phyloP scores from a whole-genome alignment of 768 basidiomycete genomes.

The Termitomyces sp. region DNA sequence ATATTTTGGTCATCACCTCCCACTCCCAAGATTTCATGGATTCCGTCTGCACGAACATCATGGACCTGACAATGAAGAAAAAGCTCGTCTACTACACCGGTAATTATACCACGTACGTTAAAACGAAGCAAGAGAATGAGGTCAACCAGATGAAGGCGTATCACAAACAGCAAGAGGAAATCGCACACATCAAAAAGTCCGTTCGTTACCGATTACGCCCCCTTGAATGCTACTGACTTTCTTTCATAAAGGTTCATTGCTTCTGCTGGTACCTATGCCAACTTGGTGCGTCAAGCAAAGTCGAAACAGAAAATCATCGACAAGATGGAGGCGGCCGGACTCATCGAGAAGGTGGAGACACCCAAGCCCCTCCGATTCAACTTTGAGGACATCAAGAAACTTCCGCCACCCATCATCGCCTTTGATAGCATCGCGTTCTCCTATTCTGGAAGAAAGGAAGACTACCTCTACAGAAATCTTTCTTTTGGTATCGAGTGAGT shows the following conservation, averaged over 20 bases:
- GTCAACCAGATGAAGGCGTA: constrained; percentile 99
- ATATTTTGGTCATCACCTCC: constrained; percentile 95
- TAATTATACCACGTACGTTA: constrained; percentile 96
- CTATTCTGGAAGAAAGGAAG: constrained; percentile 84
- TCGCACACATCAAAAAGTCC: constrained; percentile 96
- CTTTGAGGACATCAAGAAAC: constrained; percentile 90
- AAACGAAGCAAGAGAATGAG: constrained; percentile 96
- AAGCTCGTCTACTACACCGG: constrained; percentile 92
- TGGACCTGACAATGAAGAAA: constrained; percentile 92
- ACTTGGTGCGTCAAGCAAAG: constrained; percentile 97
- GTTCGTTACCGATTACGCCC: constrained; percentile 15
- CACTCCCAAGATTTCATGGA: constrained; percentile 99
- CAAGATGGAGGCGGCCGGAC: constrained; percentile 99
- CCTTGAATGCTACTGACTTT: neutral
- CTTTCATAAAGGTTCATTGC: constrained; percentile 74
- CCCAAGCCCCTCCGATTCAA: constrained; percentile 80
- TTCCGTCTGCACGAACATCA: constrained; percentile 93
- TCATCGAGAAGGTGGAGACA: constrained; percentile 86
- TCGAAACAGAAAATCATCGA: constrained; percentile 99
- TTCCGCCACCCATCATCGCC: constrained; percentile 96
- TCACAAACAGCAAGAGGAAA: constrained; percentile 97
- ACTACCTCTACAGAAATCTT: constrained; percentile 83
- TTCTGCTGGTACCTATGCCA: constrained; percentile 99
- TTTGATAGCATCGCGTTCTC: constrained; percentile 94
- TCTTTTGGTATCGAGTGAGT: constrained; percentile 96